Evolutionary conservation across 106 monocot species (phyloP).

Genomic region (Apostasia shenzhenica): DNA sequence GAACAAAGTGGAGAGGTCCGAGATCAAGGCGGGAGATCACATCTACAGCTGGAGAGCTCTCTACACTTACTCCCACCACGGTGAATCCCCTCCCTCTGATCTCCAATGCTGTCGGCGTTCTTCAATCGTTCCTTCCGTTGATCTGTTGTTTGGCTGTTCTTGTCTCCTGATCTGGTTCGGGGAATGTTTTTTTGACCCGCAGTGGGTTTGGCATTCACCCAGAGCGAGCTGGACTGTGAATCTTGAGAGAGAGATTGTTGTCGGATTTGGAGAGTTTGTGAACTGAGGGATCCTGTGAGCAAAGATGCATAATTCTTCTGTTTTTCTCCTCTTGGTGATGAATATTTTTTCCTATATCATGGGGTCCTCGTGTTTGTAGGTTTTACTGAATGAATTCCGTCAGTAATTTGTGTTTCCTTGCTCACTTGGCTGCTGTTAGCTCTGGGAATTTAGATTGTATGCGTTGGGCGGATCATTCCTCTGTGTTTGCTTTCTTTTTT

Average conservation of each 20-base stretch:
- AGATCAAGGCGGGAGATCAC: slow-evolving; percentile 90
- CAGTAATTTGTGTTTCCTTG: neutral
- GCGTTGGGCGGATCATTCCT: neutral
- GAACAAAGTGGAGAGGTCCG: slow-evolving; percentile 57
- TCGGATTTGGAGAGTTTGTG: neutral
- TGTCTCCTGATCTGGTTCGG: too few relatives aligned
- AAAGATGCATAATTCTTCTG: too few relatives aligned
- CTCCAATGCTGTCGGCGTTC: neutral
- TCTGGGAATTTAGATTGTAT: neutral
- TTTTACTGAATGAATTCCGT: neutral
- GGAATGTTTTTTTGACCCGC: neutral
- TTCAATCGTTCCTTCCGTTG: neutral
- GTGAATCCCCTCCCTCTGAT: slow-evolving; percentile 23
- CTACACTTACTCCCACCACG: slow-evolving; percentile 92
- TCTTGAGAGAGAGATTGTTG: neutral
- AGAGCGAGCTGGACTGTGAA: too few relatives aligned
- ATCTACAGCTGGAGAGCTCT: slow-evolving; percentile 92
- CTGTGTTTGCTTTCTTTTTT: too few relatives aligned
- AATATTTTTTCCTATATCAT: neutral
- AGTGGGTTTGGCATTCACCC: neutral
- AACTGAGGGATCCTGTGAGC: too few relatives aligned
- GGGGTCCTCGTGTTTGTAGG: neutral
- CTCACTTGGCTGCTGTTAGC: neutral
- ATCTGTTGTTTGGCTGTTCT: neutral
- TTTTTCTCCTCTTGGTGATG: too few relatives aligned